A percentile compares a stretch with the other conserved stretches of the same genome.
phyloP scores from a whole-genome alignment of 163 green algal species.

The Scenedesmus sp. region DNA sequence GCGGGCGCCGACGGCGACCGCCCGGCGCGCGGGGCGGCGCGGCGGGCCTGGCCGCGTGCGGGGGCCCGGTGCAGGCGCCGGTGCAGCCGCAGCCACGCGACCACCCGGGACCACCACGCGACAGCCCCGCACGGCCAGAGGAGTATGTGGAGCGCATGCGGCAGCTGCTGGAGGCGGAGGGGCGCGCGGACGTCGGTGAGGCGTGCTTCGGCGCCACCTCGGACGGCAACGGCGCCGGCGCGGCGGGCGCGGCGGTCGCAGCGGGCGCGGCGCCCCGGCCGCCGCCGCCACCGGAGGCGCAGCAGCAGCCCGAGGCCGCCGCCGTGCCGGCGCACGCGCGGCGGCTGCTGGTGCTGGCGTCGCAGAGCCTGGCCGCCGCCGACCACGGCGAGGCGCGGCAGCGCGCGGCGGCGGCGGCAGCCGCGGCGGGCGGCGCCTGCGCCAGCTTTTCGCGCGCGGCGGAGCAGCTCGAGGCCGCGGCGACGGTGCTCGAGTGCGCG shows the following conservation, averaged over 20 bases:
- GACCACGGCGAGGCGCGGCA: not conserved
- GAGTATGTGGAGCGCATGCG: constrained; percentile 15
- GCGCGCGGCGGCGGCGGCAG: not conserved
- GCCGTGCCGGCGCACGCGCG: not conserved
- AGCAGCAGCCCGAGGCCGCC: constrained; percentile 7
- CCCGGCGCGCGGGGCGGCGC: too few relatives aligned
- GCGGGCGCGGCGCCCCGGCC: not conserved
- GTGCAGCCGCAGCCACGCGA: not conserved
- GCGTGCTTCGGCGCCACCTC: not conserved
- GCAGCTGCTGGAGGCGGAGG: not conserved
- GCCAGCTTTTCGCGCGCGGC: not conserved
- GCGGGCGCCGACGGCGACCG: too few relatives aligned
- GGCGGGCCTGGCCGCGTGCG: too few relatives aligned
- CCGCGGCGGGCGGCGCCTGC: constrained; percentile 4
- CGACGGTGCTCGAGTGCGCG: not conserved
- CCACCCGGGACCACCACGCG: not conserved
- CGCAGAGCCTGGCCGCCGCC: constrained; percentile 1
- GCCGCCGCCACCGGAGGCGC: not conserved
- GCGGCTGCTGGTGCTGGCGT: constrained; percentile 20
- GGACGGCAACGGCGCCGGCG: not conserved
- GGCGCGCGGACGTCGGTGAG: not conserved
- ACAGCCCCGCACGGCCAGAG: not conserved
- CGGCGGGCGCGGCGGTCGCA: not conserved
- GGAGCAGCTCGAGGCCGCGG: constrained; percentile 3
- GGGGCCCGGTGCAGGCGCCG: not conserved